These are phyloP conservation scores for Pyrenophora graminea DNA, from an alignment of 2,329 filamentous ascomycete genomes.

Conservation along the genomic window DNA sequence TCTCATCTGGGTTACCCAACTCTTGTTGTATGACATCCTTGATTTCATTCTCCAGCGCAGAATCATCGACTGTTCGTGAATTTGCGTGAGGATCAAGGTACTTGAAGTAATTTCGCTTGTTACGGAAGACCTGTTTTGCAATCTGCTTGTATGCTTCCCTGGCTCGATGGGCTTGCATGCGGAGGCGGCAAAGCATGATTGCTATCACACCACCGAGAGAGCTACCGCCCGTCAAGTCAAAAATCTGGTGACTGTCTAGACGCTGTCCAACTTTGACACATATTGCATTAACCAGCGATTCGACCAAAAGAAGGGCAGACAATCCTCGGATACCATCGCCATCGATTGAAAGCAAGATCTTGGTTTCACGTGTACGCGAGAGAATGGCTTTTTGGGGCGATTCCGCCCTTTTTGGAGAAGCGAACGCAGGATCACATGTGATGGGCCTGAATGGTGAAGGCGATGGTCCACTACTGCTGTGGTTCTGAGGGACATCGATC, in stretches of 20 bases:
- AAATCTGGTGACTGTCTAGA: conserved; percentile 37
- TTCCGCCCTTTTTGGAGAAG: conserved; percentile 7
- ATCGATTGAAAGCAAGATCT: conserved; percentile 40
- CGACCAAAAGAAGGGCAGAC: conserved; percentile 34
- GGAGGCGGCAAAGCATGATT: conserved; percentile 36
- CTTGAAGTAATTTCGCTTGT: conserved; percentile 34
- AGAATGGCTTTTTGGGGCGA: conserved; percentile 9
- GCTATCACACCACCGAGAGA: conserved; percentile 37
- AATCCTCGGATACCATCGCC: conserved; percentile 40
- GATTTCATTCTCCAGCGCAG: conserved; percentile 27
- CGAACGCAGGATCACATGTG: conserved; percentile 1
- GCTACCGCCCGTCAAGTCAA: conserved; percentile 37
- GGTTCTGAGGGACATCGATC: neutral
- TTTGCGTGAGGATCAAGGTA: conserved; percentile 28
- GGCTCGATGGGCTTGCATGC: conserved; percentile 36
- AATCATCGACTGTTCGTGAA: conserved; percentile 11
- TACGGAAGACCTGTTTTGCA: conserved; percentile 29
- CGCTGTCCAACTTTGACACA: conserved; percentile 32
- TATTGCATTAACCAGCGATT: conserved; percentile 39
- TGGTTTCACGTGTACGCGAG: conserved; percentile 31
- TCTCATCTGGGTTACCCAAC: conserved; percentile 22
- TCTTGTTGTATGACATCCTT: conserved; percentile 26
- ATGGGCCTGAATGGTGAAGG: conserved; percentile 3
- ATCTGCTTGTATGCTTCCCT: conserved; percentile 37
- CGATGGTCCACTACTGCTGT: neutral